These are phyloP conservation scores for Isatis tinctoria DNA, from an alignment of 345 rosid species.

Conservation along the genomic window DNA sequence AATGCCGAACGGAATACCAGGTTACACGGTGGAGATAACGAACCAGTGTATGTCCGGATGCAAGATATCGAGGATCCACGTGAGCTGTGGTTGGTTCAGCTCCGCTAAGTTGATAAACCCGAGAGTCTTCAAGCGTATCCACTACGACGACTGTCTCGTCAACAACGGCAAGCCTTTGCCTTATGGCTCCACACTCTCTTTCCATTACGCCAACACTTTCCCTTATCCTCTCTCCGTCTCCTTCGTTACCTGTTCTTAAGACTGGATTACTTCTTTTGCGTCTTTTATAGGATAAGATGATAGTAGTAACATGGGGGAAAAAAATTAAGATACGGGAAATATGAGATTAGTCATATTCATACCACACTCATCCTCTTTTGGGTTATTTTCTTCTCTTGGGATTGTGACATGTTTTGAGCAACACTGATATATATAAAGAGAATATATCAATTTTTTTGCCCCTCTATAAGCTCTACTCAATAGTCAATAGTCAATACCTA, in stretches of 20 bases:
- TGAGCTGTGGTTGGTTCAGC: constrained; percentile 91
- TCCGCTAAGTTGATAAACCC: constrained; percentile 75
- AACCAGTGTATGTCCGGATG: constrained; percentile 72
- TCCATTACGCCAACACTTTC: constrained; percentile 74
- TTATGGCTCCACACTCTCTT: constrained; percentile 55
- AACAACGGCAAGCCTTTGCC: constrained; percentile 72
- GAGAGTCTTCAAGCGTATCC: constrained; percentile 67
- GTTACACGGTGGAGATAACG: constrained; percentile 70
- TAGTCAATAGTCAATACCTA: too few relatives aligned
- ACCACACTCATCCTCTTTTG: constrained; percentile 13
- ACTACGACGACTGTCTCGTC: constrained; percentile 81
- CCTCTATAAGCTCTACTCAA: background rate
- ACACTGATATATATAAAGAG: constrained; percentile 3
- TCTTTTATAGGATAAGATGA: constrained; percentile 1
- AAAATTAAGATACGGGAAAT: constrained; percentile 8
- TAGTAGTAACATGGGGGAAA: background rate
- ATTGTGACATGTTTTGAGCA: background rate
- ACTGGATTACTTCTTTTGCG: background rate
- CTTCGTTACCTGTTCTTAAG: constrained; percentile 45
- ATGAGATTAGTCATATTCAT: constrained; percentile 10
- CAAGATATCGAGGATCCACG: constrained; percentile 58
- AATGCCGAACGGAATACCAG: constrained; percentile 73
- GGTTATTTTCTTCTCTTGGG: constrained; percentile 8
- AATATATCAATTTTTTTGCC: background rate
- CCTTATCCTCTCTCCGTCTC: constrained; percentile 72